These are phyloP conservation scores for Fomitopsis schrenkii DNA, from an alignment of 1,284 basidiomycete species.

Conservation along the genomic window DNA sequence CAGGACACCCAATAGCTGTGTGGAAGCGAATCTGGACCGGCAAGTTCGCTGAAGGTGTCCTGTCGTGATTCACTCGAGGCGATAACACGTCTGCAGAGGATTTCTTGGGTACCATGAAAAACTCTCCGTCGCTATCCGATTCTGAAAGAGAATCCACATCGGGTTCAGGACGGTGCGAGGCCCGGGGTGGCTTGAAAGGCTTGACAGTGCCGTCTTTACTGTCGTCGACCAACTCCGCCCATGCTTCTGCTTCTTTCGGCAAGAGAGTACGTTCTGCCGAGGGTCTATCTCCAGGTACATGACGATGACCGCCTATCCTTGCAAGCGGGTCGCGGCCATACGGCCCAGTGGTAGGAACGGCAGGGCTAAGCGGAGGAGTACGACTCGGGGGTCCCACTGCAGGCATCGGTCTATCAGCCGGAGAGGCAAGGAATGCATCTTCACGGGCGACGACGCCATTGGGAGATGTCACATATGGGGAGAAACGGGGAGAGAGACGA, in stretches of 20 bases:
- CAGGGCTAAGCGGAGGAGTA: conserved; percentile 55
- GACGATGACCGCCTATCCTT: conserved; percentile 8
- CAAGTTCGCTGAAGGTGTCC: too few relatives aligned
- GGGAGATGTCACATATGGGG: neutral
- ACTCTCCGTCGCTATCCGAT: conserved; percentile 41
- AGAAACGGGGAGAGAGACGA: conserved; percentile 17
- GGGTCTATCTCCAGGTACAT: neutral
- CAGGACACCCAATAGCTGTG: too few relatives aligned
- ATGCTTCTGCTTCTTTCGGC: neutral
- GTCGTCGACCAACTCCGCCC: conserved; percentile 19
- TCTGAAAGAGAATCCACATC: conserved; percentile 14
- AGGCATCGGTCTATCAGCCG: neutral
- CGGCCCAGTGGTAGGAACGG: neutral
- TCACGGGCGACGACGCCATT: conserved; percentile 2
- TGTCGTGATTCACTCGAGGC: too few relatives aligned
- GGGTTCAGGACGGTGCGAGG: neutral
- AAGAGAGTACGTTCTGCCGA: neutral
- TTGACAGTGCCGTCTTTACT: conserved; percentile 17
- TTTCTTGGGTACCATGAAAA: too few relatives aligned
- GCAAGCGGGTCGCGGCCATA: conserved; percentile 5
- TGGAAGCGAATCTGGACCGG: too few relatives aligned
- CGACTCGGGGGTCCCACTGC: conserved; percentile 6
- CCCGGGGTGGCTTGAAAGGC: conserved; percentile 9
- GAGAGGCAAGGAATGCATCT: neutral
- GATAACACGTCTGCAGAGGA: too few relatives aligned